Conservation (phyloP, 805 yeast species). For the Wickerhamomyces chaumierensis region DNA sequence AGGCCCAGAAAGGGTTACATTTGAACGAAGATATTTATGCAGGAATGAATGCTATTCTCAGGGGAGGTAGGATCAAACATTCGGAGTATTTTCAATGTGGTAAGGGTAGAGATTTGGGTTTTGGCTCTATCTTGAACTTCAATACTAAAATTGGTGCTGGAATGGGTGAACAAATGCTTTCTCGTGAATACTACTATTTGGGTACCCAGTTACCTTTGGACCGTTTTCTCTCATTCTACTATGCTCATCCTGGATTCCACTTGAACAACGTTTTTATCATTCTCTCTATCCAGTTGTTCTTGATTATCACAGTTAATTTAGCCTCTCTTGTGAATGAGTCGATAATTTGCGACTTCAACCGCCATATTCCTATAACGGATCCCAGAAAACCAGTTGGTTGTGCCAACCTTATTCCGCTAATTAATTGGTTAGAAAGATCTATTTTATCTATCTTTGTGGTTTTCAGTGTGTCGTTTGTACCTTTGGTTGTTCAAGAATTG, state of each 20-base stretch:
- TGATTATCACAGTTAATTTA: constrained; percentile 47
- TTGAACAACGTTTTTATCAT: constrained; percentile 67
- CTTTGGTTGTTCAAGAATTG: constrained; percentile 66
- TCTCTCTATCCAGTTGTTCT: constrained; percentile 53
- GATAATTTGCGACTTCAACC: constrained; percentile 48
- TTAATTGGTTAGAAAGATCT: constrained; percentile 65
- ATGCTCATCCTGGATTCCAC: constrained; percentile 84
- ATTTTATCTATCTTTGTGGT: constrained; percentile 65
- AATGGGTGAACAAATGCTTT: constrained; percentile 81
- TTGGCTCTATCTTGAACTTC: constrained; percentile 72
- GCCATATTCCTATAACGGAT: constrained; percentile 48
- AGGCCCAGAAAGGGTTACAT: constrained; percentile 75
- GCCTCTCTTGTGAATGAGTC: constrained; percentile 55
- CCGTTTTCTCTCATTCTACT: constrained; percentile 68
- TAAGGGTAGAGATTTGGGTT: constrained; percentile 78
- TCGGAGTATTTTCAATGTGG: constrained; percentile 82
- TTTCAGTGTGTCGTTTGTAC: constrained; percentile 63
- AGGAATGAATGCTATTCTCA: constrained; percentile 66
- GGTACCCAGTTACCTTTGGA: constrained; percentile 72
- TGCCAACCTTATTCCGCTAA: constrained; percentile 55
- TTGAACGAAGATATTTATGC: constrained; percentile 81
- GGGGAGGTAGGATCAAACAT: constrained; percentile 80
- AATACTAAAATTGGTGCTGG: constrained; percentile 84
- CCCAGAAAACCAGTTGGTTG: constrained; percentile 60
- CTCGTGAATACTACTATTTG: constrained; percentile 70